These are phyloP conservation scores for Auriscalpium orientale DNA, from an alignment of 768 basidiomycete genomes.

Conservation along the genomic window DNA sequence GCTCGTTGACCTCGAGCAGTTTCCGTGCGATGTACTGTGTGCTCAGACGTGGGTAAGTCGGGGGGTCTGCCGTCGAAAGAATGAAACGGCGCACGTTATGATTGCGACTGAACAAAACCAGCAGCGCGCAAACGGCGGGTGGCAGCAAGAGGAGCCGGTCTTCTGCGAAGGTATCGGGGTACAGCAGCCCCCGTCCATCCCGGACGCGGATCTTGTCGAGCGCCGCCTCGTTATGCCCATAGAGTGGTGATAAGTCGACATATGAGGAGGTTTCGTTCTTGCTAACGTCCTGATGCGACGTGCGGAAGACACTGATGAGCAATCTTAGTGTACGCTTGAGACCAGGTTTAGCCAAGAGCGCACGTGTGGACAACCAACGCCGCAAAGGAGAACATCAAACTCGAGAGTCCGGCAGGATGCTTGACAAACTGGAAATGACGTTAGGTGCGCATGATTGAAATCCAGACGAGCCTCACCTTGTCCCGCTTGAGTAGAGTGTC, in stretches of 20 bases:
- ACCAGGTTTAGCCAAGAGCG: conserved; percentile 6
- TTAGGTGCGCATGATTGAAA: not conserved
- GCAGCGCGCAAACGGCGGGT: conserved; percentile 62
- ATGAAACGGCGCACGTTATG: conserved; percentile 55
- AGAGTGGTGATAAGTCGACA: conserved; percentile 77
- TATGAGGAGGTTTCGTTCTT: conserved; percentile 86
- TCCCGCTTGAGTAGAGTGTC: conserved; percentile 73
- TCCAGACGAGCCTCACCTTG: conserved; percentile 33
- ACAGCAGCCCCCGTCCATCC: conserved; percentile 58
- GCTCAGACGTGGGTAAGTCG: not conserved
- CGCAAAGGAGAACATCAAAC: conserved; percentile 76
- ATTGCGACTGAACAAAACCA: conserved; percentile 86
- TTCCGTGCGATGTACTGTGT: conserved; percentile 70
- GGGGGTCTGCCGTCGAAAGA: not conserved
- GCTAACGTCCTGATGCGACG: conserved; percentile 52
- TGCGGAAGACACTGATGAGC: conserved; percentile 66
- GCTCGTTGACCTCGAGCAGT: conserved; percentile 75
- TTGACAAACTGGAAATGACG: conserved; percentile 44
- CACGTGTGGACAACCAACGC: conserved; percentile 76
- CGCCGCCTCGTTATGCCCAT: conserved; percentile 60
- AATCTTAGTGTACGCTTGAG: no score
- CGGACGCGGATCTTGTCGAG: conserved; percentile 50
- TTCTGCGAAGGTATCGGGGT: conserved; percentile 72
- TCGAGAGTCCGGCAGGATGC: conserved; percentile 75
- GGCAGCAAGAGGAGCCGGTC: conserved; percentile 74